Evolutionary conservation across 1,284 basidiomycete species (phyloP), one percentile per base, ranked within the genome.

Genomic region (Ceratobasidium sp.): DNA sequence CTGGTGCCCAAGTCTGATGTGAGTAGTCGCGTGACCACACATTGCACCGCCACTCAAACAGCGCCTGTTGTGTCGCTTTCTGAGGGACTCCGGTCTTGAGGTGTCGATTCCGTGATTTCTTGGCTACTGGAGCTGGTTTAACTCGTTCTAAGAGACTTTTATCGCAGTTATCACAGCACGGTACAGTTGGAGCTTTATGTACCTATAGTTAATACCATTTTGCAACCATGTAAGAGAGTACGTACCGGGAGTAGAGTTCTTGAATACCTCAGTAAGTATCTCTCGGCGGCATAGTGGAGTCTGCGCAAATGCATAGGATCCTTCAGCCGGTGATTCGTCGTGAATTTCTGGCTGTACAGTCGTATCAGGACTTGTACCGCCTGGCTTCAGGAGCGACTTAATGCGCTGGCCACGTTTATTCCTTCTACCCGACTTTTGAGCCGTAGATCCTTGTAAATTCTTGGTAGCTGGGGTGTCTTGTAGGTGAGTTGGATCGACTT

Each of bases 321-420:
- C 62, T 47, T 63, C 62, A 47, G 44, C 62, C 5, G 62, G 44
- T 31, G 62, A 63, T 41, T 63, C 62, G 3, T 63, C 62, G 14
- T 29, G 62, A 14, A 63, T 7, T 4, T 63, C 62, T 1, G 62
- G 62, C 31, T 63, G 44, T 24, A 45, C 45, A 24, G n/a, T n/a
- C n/a, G n/a, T n/a, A n/a, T 45, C 62, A 50, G 62, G 36, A 41
- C 29, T 17, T 4, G 6, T 19, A 29, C 62, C 48, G 47, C 14
- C 5, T 44, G 19, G 48, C n/a, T n/a, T n/a, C n/a, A n/a, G n/a
- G n/a, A n/a, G n/a, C n/a, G n/a, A n/a, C n/a, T n/a, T n/a, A n/a
- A n/a, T n/a, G 62, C 62, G 62, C 62, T n/a, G 44, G 24, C 44
- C 62, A 45, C 62, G 47, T 22, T 27, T 31, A 27, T 7, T 27